These are phyloP conservation scores for Aureobasidium zeae DNA, from an alignment of 2,329 filamentous ascomycete genomes.

Conservation along the genomic window DNA sequence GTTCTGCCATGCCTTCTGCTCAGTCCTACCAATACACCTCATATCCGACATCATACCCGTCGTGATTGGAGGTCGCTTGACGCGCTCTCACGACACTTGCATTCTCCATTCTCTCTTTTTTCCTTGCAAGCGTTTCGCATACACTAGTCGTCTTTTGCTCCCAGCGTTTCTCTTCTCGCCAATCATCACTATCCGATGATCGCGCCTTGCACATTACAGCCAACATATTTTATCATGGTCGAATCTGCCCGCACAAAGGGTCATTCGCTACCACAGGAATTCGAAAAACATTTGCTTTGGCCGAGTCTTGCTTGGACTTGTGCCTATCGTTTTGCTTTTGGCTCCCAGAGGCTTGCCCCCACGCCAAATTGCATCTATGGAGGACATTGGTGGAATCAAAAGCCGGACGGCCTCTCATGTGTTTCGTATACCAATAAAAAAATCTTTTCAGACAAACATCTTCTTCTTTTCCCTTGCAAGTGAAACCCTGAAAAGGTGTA, in stretches of 20 bases:
- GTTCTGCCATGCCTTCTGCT: conserved; percentile 27
- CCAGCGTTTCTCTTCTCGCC: conserved; percentile 12
- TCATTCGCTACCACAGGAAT: neutral
- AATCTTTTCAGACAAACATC: neutral
- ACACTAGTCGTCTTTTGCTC: conserved; percentile 7
- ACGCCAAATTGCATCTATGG: conserved; percentile 11
- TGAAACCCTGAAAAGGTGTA: too few species aligned
- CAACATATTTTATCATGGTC: conserved; percentile 15
- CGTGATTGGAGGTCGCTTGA: conserved; percentile 1
- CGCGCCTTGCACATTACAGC: conserved; percentile 14
- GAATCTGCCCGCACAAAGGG: neutral
- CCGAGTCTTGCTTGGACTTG: conserved; percentile 10
- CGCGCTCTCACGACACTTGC: conserved; percentile 22
- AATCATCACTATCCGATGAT: conserved; percentile 2
- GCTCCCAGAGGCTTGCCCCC: neutral
- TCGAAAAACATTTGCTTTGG: conserved; percentile 2
- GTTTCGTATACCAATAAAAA: conserved; percentile 7
- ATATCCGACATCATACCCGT: conserved; percentile 15
- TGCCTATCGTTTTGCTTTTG: neutral
- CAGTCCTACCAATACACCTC: conserved; percentile 20
- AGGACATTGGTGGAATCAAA: too few species aligned
- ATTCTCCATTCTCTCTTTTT: conserved; percentile 18
- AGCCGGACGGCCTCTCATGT: too few species aligned
- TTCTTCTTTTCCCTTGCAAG: too few species aligned
- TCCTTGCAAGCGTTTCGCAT: conserved; percentile 22